These are phyloP conservation scores for Trypanosoma brucei DNA, from an alignment of 208 protist species.

Conservation along the genomic window DNA sequence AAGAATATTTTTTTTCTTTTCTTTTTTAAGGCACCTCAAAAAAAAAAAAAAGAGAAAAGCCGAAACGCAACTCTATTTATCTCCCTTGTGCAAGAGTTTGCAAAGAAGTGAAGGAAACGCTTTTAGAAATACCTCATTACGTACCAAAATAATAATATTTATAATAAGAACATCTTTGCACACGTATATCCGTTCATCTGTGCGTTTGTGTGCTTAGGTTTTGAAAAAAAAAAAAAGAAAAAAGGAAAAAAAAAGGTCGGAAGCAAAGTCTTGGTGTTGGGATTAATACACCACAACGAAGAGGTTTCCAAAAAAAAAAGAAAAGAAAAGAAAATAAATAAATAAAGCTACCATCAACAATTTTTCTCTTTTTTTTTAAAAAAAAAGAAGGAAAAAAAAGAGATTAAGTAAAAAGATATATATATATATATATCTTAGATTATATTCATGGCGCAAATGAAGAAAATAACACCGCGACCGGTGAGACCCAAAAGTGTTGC, in stretches of 20 bases:
- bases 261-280: background rate
- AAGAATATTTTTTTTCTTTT: constrained; percentile 21
- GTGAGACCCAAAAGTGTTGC: too few species aligned
- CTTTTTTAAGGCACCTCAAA: too few species aligned
- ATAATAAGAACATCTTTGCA: too few species aligned
- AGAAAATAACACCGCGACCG: background rate
- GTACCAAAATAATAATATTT: too few species aligned
- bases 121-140: too few species aligned
- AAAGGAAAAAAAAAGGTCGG: background rate
- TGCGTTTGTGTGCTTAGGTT: background rate
- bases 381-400: background rate
- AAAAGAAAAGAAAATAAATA: background rate
- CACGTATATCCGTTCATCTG: background rate
- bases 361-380: too few species aligned
- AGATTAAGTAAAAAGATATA: background rate
- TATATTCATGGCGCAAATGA: background rate
- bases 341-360: too few species aligned
- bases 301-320: background rate
- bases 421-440: background rate
- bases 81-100: too few species aligned
- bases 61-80: too few species aligned
- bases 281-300: background rate
- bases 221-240: constrained; percentile 8
- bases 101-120: too few species aligned
- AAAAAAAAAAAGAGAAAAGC: too few species aligned